Base-by-base conservation (phyloP, 1,139 yeast species). In the Meyerozyma smithsonii region DNA sequence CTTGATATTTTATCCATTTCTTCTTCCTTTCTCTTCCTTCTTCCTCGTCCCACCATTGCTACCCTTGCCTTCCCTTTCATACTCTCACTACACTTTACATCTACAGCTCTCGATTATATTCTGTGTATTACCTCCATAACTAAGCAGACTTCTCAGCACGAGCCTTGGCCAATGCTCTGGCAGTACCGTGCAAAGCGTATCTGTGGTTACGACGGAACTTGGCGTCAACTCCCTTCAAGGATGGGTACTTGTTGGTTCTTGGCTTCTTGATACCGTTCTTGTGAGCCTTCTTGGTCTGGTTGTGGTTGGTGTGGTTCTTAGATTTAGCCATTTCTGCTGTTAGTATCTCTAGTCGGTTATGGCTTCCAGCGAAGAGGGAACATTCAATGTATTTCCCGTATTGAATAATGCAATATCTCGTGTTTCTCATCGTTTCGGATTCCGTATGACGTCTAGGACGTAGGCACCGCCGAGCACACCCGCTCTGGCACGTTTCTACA, bases 251-350 rank as follows among this genome's bases (percentile, higher is more conserved):
- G 95, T 81, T 75, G 69, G 96, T 84, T 82, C 79, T 85, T 64
- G 97, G 96, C 90, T 90, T 92, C 87, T 90, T 92, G 80, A 92
- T 92, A 79, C 98, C 98, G 87, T 92, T 92, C 74, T 83, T 90
- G 96, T 92, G 98, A 67, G 97, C 97, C 95, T 92, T 92, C 73
- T 77, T 85, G 89, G 86, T 87, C 77, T 92, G 97, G 95, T 92
- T 92, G 80, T 92, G 98, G 79, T 90, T 90, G 78, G 98, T 92
- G 75, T 92, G 98, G 80, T 92, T 92, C 96, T 92, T 92, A 61
- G 97, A 89, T 81, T 90, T 90, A 75, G 97, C 71, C 97, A 90
- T 89, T 72, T 69, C 58, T 50, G 39, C 34, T 44, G 69, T 64
- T 65, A 64, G 69, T 64, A 59, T 37, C n/a, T n/a, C n/a, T n/a